Base-by-base conservation (phyloP, 257 asterid genomes). In the Plantago major region DNA sequence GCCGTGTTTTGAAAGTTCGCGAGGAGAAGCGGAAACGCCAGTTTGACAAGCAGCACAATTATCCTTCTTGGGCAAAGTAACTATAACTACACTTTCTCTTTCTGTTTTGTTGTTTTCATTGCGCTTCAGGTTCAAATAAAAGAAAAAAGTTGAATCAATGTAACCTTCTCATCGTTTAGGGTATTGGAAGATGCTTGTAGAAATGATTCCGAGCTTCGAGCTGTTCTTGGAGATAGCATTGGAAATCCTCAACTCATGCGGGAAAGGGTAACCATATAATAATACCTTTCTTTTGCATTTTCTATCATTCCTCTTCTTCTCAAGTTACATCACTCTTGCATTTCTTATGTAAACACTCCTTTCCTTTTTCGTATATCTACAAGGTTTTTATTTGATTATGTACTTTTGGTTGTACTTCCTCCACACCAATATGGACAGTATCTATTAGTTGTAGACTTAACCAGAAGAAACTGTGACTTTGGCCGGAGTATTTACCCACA, bases 41-140 rank as follows among this genome's bases (percentile, higher is more conserved):
- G 40, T 78, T 84, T 60, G 94, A 86, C 22, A 81, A 71, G 46
- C 79, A 81, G 58, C 86, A 84, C 56, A 82, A 78, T 51, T 91
- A 88, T 72, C 98, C 98, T 63, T 69, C 95, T 70, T 91, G 98
- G 98, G 98, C 98, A 63, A 91, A 88, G 98, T 91, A 64, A 50
- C 33, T 48, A 45, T 66, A 0, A 19, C 43, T 14, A 15, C 64
- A 16, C 45, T 16, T 42, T 55, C 6, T 33, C 6, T 2, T 33
- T 38, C 74, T 58, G 19, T 49, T 1, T 12, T 48, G 42, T 12
- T 59, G 4, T 46, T 43, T 50, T 22, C 55, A 15, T 56, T 58
- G 40, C 15, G 14, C 43, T 11, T 56, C 9, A 37, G 48, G 62
- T 58, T 11, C 58, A 22, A 22, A 1, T 22, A 22, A 22, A 22